phyloP scores from a whole-genome alignment of 345 rosid genomes.

The Euphorbia peplus region DNA sequence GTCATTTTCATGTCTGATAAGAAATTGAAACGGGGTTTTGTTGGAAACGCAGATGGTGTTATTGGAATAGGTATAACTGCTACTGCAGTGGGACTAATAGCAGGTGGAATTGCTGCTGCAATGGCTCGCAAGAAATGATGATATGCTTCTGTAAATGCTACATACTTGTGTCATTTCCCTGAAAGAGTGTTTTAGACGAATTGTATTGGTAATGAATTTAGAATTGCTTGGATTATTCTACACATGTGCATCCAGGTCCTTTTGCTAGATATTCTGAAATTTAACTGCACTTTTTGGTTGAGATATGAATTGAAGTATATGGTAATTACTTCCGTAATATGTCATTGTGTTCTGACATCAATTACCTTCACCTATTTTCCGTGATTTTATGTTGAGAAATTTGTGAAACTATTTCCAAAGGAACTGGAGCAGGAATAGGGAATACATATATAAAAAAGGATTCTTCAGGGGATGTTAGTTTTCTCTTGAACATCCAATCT shows the following conservation, averaged over 20 bases:
- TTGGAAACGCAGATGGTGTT: constrained; percentile 61
- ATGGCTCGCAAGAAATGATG: constrained; percentile 65
- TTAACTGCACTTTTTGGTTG: neutral
- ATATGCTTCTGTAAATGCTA: neutral
- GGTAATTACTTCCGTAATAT: neutral
- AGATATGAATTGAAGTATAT: neutral
- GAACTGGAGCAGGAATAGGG: too few species aligned
- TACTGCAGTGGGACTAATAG: constrained; percentile 74
- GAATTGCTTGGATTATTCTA: neutral
- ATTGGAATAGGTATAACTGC: constrained; percentile 89
- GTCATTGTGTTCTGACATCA: too few species aligned
- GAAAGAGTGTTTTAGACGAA: too few species aligned
- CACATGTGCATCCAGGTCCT: neutral
- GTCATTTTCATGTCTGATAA: constrained; percentile 4
- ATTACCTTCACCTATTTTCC: too few species aligned
- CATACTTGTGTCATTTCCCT: neutral
- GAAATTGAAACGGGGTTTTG: neutral
- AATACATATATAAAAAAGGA: too few species aligned
- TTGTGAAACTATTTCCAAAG: too few species aligned
- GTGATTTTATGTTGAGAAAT: too few species aligned
- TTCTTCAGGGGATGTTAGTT: too few species aligned
- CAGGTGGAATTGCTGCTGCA: constrained; percentile 79
- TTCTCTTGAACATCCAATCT: too few species aligned
- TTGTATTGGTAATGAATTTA: neutral
- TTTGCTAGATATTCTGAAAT: neutral